Conservation (phyloP, 192 early-diverging fungal genomes). For the Umbelopsis sp. region DNA sequence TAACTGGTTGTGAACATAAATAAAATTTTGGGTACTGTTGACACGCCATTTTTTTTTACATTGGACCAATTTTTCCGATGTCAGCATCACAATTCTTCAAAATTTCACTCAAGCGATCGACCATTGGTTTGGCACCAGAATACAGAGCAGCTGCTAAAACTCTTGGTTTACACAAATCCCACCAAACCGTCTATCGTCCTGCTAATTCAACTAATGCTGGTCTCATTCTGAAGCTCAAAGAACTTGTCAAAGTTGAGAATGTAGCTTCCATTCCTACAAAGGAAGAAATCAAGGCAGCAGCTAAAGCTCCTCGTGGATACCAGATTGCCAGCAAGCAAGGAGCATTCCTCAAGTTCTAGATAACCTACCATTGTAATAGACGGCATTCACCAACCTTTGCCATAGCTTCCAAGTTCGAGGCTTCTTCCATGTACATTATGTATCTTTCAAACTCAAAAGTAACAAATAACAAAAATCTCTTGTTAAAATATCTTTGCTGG, state of each 20-base stretch:
- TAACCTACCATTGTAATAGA: background rate
- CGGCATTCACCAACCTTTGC: background rate
- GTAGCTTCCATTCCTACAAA: slow-evolving; percentile 38
- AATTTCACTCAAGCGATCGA: slow-evolving; percentile 48
- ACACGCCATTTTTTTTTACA: background rate
- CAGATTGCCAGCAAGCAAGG: slow-evolving; percentile 28
- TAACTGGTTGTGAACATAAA: background rate
- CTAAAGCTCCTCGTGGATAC: slow-evolving; percentile 36
- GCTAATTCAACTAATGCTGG: slow-evolving; percentile 48
- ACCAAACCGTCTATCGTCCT: slow-evolving; percentile 47
- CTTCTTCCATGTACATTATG: slow-evolving; percentile 13
- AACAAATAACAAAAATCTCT: background rate
- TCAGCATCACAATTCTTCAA: slow-evolving; percentile 37
- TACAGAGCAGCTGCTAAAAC: slow-evolving; percentile 34
- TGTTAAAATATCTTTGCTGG: background rate
- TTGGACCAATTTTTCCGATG: background rate
- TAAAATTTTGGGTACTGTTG: background rate
- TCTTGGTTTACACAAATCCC: slow-evolving; percentile 37
- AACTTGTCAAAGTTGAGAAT: slow-evolving; percentile 47
- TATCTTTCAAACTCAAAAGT: background rate
- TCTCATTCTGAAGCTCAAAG: slow-evolving; percentile 54
- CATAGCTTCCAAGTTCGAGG: background rate
- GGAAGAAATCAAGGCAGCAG: slow-evolving; percentile 28
- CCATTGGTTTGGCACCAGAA: slow-evolving; percentile 44
- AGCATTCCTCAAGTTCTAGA: slow-evolving; percentile 1